Base-by-base conservation (phyloP, 164 flowering plant genomes). In the Berberis thunbergii region DNA sequence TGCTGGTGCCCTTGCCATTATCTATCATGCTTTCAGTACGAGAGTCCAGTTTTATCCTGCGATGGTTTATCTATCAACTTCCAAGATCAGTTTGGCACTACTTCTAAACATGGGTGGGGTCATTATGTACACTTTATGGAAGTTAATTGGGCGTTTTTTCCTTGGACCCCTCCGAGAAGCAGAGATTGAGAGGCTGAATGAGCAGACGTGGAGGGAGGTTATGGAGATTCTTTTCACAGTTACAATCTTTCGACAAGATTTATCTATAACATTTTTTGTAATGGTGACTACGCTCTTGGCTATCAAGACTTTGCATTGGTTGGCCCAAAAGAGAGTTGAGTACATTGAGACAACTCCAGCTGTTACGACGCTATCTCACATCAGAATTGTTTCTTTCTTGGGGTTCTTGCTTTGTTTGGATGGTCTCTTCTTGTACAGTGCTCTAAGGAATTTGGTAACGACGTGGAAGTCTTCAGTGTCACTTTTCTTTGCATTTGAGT, bases 201-300 rank as follows among this genome's bases (percentile, higher is more conserved):
- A 95, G 78, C 99, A 95, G 73, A 81, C 97, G 1, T 89, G 97
- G 97, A 83, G 97, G 70, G 99, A 95, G 78, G 80, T 95, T 1
- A 95, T 95, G 99, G 99, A 95, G 69, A 88, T 91, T 26, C 87
- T 91, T 45, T 95, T 91, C 76, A 94, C 97, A 0, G 86, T 95
- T 53, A 91, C 99, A 46, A 95, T 95, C 65, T 95, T 95, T 76
- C 67, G 99, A 56, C 97, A 95, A 67, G 97, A 95, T 69, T 95
- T 95, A 49, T 91, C 97, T 1, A 94, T 88, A 53, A 71, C 82
- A 0, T 95, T 95, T 72, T 85, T 95, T 41, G 82, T 89, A 0
- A 87, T 89, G 97, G 99, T 95, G 49, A 85, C 96, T 2, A 79
- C 91, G 12, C 81, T 95, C 4, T 67, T 91, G 69, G 64, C 91